Evolutionary conservation across 2,329 filamentous ascomycete species (phyloP), one percentile per base, ranked within the genome.

Genomic region (Claviceps arundinis): DNA sequence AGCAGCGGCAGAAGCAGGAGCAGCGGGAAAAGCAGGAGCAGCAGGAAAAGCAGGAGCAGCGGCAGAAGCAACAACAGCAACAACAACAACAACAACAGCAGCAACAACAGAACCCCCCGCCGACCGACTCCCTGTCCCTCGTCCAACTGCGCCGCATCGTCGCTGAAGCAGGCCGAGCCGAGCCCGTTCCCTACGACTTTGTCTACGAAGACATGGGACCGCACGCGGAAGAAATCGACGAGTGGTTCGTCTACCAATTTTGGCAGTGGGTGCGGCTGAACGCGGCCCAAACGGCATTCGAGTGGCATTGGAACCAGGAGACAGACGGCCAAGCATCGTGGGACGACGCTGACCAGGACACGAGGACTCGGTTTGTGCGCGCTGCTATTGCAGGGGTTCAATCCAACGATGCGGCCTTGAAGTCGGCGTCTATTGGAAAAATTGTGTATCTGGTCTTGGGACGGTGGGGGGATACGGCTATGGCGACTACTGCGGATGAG

Each of bases 241-340:
- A 98, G 70, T 98, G 93, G 93, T 98, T 98, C 68, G 82, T 85
- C 50, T 96, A 97, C 68, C 85, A 86, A 60, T 83, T 89, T 56
- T 86, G 87, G 68, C 90, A 97, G 64, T 87, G 87, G 70, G 77
- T 84, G 47, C 84, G 90, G 61, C 73, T 96, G 48, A 78, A 86
- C 50, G 80, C 83, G 50, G 84, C 87, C 19, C 87, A 87, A 62
- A 75, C 81, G 40, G 82, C 84, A 2, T 97, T 95, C 62, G 80
- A 89, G 57, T 79, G 81, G 64, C 79, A 84, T 62, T 95, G 87
- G 87, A 70, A 77, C 59, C 72, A 76, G 22, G 76, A 79, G 44
- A 61, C 60, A 4, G 61, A 60, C 41, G 62, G 56, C 2, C 57
- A 60, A 50, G 51, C 59, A 14, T 71, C 80, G 38, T 95, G 89